A percentile compares a stretch with the other conserved stretches of the same genome.
These are phyloP conservation scores for Withania somnifera DNA, from an alignment of 305 asterid genomes.

Conservation along the genomic window DNA sequence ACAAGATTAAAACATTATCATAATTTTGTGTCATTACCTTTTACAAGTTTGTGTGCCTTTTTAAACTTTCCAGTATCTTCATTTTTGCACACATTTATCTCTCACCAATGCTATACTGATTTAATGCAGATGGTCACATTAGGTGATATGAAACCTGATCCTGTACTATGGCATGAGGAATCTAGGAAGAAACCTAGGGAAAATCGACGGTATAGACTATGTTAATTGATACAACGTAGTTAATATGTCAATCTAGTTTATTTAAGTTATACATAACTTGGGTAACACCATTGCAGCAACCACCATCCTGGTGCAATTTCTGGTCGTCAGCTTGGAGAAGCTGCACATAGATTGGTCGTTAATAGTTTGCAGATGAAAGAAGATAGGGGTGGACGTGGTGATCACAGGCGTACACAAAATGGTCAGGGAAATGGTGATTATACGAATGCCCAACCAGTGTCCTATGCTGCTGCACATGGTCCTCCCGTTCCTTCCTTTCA, in stretches of 20 bases:
- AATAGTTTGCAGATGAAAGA: constrained; percentile 51
- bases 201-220: constrained; percentile 48
- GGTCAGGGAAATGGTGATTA: neutral
- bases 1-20: neutral
- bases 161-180: constrained; percentile 93
- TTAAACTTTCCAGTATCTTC: neutral
- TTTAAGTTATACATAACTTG: neutral
- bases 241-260: neutral
- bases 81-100: neutral
- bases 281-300: constrained; percentile 30
- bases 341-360: constrained; percentile 75
- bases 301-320: constrained; percentile 40
- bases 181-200: constrained; percentile 70
- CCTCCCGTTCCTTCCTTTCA: constrained; percentile 22
- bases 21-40: neutral
- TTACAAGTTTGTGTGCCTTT: neutral
- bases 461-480: constrained; percentile 21
- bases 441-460: constrained; percentile 25
- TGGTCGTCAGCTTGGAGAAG: constrained; percentile 77
- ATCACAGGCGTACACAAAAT: constrained; percentile 7
- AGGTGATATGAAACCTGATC: constrained; percentile 77
- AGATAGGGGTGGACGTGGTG: constrained; percentile 21
- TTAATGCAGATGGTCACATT: constrained; percentile 48
- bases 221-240: neutral
- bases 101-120: neutral